A percentile compares a stretch with the other conserved stretches of the same genome.
These are phyloP conservation scores for Eruca vesicaria DNA, from an alignment of 441 rosid species.

Conservation along the genomic window DNA sequence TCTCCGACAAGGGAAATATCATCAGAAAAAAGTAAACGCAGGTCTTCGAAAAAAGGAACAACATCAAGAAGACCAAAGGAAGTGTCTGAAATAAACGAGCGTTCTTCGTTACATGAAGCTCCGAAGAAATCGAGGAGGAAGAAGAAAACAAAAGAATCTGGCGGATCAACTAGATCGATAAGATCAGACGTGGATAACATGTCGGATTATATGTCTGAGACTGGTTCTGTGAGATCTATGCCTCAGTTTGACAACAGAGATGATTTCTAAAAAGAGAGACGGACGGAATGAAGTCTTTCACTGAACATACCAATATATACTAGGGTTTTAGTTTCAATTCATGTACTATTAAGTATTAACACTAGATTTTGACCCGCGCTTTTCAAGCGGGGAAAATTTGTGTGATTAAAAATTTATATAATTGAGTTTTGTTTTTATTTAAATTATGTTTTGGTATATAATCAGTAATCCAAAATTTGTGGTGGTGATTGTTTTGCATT, in stretches of 20 bases:
- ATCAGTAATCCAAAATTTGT: too few species aligned
- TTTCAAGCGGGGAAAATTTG: too few species aligned
- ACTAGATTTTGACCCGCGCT: too few species aligned
- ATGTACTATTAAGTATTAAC: too few species aligned
- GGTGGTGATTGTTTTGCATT: too few species aligned
- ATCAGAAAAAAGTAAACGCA: constrained; percentile 38
- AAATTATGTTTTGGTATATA: too few species aligned
- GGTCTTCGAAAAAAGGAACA: constrained; percentile 40
- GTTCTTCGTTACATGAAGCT: constrained; percentile 28
- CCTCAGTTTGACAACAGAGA: constrained; percentile 30
- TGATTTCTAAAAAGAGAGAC: constrained; percentile 16
- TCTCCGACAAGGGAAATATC: too few species aligned
- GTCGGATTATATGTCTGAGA: constrained; percentile 36
- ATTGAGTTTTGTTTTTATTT: too few species aligned
- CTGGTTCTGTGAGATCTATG: too few species aligned
- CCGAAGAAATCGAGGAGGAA: constrained; percentile 51
- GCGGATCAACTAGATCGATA: constrained; percentile 42
- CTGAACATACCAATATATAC: too few species aligned
- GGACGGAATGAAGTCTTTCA: background rate
- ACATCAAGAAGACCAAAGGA: constrained; percentile 22
- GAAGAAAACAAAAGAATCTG: constrained; percentile 52
- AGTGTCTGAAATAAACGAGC: background rate
- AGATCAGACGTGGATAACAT: constrained; percentile 31
- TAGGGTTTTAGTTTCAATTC: too few species aligned
- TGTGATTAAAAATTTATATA: too few species aligned